Percentiles rank a stretch among this genome's conserved stretches.
phyloP scores from a whole-genome alignment of 345 rosid genomes.

The Linum trigynum region DNA sequence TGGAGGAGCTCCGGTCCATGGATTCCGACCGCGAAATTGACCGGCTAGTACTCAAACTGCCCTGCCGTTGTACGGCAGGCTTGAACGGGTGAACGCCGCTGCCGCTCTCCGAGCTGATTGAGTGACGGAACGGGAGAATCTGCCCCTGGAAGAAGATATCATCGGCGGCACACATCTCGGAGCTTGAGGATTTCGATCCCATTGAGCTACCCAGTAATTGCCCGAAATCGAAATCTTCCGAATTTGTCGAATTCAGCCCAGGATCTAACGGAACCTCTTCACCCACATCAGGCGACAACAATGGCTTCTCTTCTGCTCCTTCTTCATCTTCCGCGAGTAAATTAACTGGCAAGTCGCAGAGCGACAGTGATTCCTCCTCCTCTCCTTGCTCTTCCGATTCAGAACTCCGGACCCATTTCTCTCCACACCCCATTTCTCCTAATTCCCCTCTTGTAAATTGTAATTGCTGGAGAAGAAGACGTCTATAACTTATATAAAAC shows the following conservation, averaged over 20 bases:
- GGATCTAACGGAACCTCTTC: too few species aligned
- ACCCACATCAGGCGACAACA: too few species aligned
- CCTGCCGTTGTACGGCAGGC: neutral
- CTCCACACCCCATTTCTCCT: constrained; percentile 8
- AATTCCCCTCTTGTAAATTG: neutral
- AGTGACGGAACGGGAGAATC: constrained; percentile 56
- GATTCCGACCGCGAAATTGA: constrained; percentile 46
- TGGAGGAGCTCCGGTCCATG: constrained; percentile 29
- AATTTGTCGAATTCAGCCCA: constrained; percentile 5
- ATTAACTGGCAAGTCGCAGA: constrained; percentile 53
- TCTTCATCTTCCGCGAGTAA: constrained; percentile 17
- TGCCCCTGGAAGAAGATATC: constrained; percentile 66
- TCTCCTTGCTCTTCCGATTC: constrained; percentile 19
- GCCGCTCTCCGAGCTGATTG: constrained; percentile 44
- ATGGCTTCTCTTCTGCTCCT: constrained; percentile 12
- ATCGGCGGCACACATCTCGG: constrained; percentile 63
- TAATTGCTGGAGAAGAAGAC: neutral
- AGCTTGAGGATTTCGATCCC: constrained; percentile 20
- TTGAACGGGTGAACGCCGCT: constrained; percentile 2
- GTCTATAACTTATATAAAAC: neutral
- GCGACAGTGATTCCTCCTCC: constrained; percentile 63
- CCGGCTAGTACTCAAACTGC: constrained; percentile 13
- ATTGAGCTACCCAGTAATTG: constrained; percentile 14
- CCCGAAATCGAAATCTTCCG: constrained; percentile 52
- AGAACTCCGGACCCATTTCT: constrained; percentile 12